Conservation (phyloP, 257 asterid genomes). For the Nicotiana noctiflora region DNA sequence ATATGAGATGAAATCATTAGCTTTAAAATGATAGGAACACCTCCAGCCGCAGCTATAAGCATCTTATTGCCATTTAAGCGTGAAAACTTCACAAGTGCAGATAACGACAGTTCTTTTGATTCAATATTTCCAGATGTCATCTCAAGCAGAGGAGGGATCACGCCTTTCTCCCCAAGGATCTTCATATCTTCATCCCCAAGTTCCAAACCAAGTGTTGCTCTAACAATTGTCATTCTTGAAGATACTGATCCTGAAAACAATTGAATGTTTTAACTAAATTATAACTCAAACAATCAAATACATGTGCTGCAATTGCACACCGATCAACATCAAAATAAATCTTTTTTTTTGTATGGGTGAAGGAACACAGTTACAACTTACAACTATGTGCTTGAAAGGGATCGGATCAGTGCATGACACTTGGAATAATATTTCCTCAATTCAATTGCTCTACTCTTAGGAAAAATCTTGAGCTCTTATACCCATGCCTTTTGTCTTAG, state of each 20-base stretch:
- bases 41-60: slow-evolving; percentile 38
- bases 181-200: slow-evolving; percentile 35
- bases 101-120: slow-evolving; percentile 37
- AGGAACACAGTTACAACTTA: not conserved
- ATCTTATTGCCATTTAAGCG: slow-evolving; percentile 30
- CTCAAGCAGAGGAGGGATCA: slow-evolving; percentile 41
- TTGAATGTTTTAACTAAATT: not conserved
- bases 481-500: no score
- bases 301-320: not conserved
- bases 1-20: slow-evolving; percentile 32
- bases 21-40: slow-evolving; percentile 34
- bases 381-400: not conserved
- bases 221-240: slow-evolving; percentile 41
- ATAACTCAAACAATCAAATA: not conserved
- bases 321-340: not conserved
- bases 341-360: not conserved
- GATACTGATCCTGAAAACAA: slow-evolving; percentile 35
- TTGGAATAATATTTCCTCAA: not conserved
- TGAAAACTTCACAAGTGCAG: slow-evolving; percentile 39
- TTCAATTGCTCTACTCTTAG: no score
- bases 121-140: slow-evolving; percentile 46
- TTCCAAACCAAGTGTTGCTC: slow-evolving; percentile 33
- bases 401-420: not conserved
- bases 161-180: slow-evolving; percentile 40
- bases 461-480: not conserved